These are phyloP conservation scores for Cubamyces lactineus DNA, from an alignment of 768 basidiomycete species.

Conservation along the genomic window DNA sequence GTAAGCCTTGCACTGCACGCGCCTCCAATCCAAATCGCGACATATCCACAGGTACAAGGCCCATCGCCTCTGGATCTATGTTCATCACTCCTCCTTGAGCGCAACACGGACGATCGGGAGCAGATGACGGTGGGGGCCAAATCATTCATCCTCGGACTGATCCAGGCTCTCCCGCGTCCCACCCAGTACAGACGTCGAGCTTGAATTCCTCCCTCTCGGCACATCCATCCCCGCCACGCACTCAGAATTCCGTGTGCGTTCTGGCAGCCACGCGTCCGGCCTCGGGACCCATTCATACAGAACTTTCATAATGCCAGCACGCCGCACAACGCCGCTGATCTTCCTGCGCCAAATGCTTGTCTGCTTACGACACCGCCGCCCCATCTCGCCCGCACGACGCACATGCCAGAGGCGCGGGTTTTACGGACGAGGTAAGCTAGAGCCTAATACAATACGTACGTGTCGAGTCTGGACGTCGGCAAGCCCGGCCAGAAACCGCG, in stretches of 20 bases:
- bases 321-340: background rate
- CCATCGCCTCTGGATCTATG: background rate
- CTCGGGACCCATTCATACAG: background rate
- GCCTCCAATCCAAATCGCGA: background rate
- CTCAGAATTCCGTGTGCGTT: too few relatives aligned
- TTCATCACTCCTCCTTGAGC: background rate
- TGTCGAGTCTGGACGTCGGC: background rate
- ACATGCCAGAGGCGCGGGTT: background rate
- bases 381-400: background rate
- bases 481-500: slow-evolving; percentile 11
- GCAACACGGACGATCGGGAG: background rate
- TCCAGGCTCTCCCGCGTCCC: background rate
- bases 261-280: background rate
- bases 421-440: background rate
- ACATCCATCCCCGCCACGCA: background rate
- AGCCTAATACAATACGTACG: background rate
- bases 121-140: slow-evolving; percentile 6
- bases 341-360: background rate
- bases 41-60: background rate
- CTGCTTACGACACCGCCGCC: slow-evolving; percentile 14
- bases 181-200: too few relatives aligned
- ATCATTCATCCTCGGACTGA: background rate
- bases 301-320: background rate
- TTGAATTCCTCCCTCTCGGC: too few relatives aligned
- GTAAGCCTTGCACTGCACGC: background rate